A percentile compares a stretch with the other conserved stretches of the same genome.
Conservation (phyloP, 2,329 filamentous ascomycete genomes). For the Leptographium lundbergii region DNA sequence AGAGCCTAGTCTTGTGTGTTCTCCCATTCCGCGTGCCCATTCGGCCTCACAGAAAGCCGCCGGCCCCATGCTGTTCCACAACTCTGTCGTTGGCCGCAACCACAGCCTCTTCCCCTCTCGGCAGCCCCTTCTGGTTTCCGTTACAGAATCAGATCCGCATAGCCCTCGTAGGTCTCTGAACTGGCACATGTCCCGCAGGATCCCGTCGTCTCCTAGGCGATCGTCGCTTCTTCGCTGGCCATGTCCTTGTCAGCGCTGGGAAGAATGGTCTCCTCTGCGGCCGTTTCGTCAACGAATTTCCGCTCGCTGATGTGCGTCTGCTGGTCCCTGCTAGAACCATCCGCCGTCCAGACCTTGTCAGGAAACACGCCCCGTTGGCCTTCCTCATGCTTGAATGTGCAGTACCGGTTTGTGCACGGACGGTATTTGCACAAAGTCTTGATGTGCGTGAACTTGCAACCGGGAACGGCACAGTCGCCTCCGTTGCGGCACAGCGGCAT, state of each 20-base stretch:
- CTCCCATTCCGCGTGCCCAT: background rate
- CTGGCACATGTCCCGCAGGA: background rate
- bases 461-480: conserved; percentile 65
- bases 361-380: conserved; percentile 77
- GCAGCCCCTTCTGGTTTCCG: background rate
- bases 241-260: conserved; percentile 32
- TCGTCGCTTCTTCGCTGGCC: conserved; percentile 26
- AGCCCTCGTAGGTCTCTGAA: background rate
- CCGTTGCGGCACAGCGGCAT: conserved; percentile 87
- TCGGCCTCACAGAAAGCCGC: background rate
- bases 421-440: conserved; percentile 79
- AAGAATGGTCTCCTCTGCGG: conserved; percentile 59
- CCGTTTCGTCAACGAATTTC: conserved; percentile 67
- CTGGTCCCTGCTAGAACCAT: conserved; percentile 13
- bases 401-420: conserved; percentile 81
- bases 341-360: conserved; percentile 84
- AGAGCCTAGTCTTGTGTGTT: background rate
- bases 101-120: background rate
- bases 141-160: background rate
- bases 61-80: background rate
- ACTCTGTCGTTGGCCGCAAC: background rate
- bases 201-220: conserved; percentile 2
- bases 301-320: conserved; percentile 70
- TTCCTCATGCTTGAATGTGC: conserved; percentile 79
- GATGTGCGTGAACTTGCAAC: conserved; percentile 84